Conservation (phyloP, 306 rosid genomes). For the Gastrolobium villosum region DNA sequence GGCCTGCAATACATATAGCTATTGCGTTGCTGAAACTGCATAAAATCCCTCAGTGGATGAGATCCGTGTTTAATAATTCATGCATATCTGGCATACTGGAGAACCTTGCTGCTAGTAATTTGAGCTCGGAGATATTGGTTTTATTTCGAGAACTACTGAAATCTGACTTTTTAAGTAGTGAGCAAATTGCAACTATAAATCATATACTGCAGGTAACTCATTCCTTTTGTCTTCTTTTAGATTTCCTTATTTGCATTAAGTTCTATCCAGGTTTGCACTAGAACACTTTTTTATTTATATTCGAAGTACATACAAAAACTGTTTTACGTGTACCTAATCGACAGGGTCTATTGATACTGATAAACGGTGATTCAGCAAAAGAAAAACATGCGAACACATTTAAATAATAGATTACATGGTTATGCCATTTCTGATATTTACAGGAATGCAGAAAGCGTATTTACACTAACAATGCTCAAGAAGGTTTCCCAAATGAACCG, state of each 20-base stretch:
- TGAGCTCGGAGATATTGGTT: constrained; percentile 69
- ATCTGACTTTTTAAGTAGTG: constrained; percentile 61
- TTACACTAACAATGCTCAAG: constrained; percentile 56
- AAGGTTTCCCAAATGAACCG: constrained; percentile 48
- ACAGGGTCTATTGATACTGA: constrained; percentile 13
- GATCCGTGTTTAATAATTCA: constrained; percentile 64
- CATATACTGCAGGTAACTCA: constrained; percentile 73
- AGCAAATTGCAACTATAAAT: constrained; percentile 66
- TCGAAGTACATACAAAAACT: constrained; percentile 25
- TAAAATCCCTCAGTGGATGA: constrained; percentile 78
- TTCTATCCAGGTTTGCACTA: constrained; percentile 32
- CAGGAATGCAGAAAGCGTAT: constrained; percentile 78
- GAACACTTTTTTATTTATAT: not conserved
- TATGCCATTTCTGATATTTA: constrained; percentile 42
- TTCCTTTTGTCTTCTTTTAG: constrained; percentile 6
- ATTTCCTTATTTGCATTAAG: not conserved
- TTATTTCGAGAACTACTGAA: constrained; percentile 74
- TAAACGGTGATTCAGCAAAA: not conserved
- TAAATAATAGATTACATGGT: constrained; percentile 8
- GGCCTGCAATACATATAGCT: constrained; percentile 70
- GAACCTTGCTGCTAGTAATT: constrained; percentile 60
- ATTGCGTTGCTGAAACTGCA: constrained; percentile 67
- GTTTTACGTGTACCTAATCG: not conserved
- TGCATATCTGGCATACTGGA: constrained; percentile 79
- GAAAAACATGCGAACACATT: constrained; percentile 14